Percentiles rank a stretch among this genome's conserved stretches.
Conservation (phyloP, 352 stramenopile genomes). For the Globisporangium canariense region DNA sequence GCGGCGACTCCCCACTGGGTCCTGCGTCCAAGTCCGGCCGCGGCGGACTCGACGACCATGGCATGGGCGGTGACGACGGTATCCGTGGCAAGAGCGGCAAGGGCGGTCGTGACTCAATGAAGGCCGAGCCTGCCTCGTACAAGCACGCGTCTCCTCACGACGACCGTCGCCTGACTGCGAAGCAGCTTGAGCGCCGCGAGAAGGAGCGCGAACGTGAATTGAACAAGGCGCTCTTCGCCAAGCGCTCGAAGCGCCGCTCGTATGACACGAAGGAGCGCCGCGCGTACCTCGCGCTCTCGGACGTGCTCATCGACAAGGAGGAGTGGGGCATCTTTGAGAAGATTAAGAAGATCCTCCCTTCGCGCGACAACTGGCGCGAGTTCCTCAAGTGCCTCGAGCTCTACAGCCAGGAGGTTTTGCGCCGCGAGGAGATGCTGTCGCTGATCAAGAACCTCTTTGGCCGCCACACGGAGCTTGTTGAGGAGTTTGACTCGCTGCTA, state of each 20-base stretch:
- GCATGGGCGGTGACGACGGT: conserved; percentile 30
- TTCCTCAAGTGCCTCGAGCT: conserved; percentile 99
- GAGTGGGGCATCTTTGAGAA: conserved; percentile 94
- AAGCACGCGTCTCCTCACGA: conserved; percentile 48
- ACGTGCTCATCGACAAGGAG: conserved; percentile 81
- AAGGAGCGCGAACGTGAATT: conserved; percentile 78
- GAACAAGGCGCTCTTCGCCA: conserved; percentile 75
- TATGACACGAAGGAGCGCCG: conserved; percentile 79
- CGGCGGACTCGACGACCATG: conserved; percentile 42
- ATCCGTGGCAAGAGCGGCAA: conserved; percentile 36
- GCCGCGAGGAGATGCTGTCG: conserved; percentile 85
- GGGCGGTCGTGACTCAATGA: conserved; percentile 23
- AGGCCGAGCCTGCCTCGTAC: conserved; percentile 33
- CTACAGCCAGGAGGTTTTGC: conserved; percentile 96
- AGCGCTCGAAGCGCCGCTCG: conserved; percentile 59
- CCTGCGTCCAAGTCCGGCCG: conserved; percentile 45
- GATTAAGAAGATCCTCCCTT: conserved; percentile 91
- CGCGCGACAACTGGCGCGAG: conserved; percentile 94
- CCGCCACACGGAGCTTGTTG: conserved; percentile 77
- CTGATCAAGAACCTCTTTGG: conserved; percentile 88
- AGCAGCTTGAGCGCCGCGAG: conserved; percentile 61
- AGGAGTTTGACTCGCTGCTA: conserved; percentile 76
- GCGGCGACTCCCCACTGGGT: conserved; percentile 48
- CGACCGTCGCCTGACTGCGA: conserved; percentile 45
- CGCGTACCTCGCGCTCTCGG: conserved; percentile 64